Evolutionary conservation across 2,329 filamentous ascomycete species (phyloP).

Genomic region (Claviceps africana): DNA sequence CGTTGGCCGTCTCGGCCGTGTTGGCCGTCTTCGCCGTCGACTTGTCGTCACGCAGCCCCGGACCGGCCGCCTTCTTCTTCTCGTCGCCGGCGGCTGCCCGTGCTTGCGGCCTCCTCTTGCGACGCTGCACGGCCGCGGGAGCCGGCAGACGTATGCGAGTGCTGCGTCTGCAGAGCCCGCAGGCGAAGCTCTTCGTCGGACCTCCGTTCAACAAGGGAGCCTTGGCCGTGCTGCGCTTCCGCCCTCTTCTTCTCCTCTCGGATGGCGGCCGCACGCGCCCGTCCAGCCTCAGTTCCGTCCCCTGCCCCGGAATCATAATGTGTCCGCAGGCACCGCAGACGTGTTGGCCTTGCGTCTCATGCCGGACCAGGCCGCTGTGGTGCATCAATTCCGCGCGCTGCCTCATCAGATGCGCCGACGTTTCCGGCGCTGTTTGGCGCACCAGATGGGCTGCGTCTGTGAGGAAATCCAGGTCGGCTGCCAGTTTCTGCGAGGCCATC

Average conservation of each 20-base stretch:
- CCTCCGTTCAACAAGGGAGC: constrained; percentile 4
- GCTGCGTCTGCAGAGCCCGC: constrained; percentile 29
- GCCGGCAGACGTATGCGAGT: constrained; percentile 28
- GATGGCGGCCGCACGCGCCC: constrained; percentile 1
- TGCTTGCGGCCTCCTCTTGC: constrained; percentile 8
- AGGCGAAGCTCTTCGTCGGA: constrained; percentile 20
- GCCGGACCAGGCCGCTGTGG: constrained; percentile 27
- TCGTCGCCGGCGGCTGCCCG: constrained; percentile 8
- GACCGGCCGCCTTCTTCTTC: background rate
- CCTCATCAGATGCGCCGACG: constrained; percentile 46
- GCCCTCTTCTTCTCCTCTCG: constrained; percentile 1
- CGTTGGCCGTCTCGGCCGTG: constrained; percentile 31
- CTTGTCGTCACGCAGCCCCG: constrained; percentile 10
- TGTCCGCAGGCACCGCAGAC: constrained; percentile 47
- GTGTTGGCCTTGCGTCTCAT: constrained; percentile 38
- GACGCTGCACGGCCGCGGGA: constrained; percentile 19
- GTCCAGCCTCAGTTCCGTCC: constrained; percentile 26
- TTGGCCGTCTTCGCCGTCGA: constrained; percentile 13
- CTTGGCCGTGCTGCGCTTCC: background rate
- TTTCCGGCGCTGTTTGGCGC: constrained; percentile 35
- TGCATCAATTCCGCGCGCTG: constrained; percentile 35
- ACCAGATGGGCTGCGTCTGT: constrained; percentile 47
- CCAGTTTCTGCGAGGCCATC: constrained; percentile 11
- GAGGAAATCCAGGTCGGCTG: constrained; percentile 27
- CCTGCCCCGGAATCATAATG: constrained; percentile 41